These are phyloP conservation scores for Fusarium pininemorale DNA, from an alignment of 2,329 filamentous ascomycete genomes.

Conservation along the genomic window DNA sequence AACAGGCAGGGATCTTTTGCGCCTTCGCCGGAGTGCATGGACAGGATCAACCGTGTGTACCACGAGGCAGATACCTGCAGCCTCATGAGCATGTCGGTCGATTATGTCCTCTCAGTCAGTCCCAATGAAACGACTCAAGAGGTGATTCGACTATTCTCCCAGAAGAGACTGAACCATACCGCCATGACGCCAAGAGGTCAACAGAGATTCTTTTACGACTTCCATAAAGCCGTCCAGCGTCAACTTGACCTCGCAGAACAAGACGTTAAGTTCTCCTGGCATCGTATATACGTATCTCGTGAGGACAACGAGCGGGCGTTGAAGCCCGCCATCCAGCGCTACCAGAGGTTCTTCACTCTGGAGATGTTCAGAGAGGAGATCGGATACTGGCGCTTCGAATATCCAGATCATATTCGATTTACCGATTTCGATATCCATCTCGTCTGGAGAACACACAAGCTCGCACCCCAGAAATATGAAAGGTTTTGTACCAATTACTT, in stretches of 20 bases:
- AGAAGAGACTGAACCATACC: neutral
- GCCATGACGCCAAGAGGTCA: neutral
- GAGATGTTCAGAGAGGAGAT: neutral
- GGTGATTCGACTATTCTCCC: neutral
- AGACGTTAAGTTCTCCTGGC: slow-evolving; percentile 28
- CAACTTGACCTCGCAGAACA: slow-evolving; percentile 21
- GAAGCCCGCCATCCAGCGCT: slow-evolving; percentile 15
- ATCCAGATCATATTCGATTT: neutral
- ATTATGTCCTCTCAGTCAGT: neutral
- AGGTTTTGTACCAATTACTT: slow-evolving; percentile 8
- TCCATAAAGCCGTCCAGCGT: slow-evolving; percentile 11
- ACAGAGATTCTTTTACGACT: slow-evolving; percentile 4
- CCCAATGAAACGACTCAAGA: neutral
- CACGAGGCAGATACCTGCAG: neutral
- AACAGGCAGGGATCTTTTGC: neutral
- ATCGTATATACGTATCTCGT: slow-evolving; percentile 16
- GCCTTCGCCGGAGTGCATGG: neutral
- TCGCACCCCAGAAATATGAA: slow-evolving; percentile 12
- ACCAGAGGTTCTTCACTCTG: slow-evolving; percentile 26
- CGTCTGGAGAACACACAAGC: slow-evolving; percentile 34
- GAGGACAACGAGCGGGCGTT: slow-evolving; percentile 1
- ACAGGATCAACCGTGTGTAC: slow-evolving; percentile 3
- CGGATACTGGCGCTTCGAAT: neutral
- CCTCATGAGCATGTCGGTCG: slow-evolving; percentile 5
- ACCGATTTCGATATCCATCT: slow-evolving; percentile 32